Conservation (phyloP, 2,329 filamentous ascomycete species). For the Aotearoamyces nothofagi region DNA sequence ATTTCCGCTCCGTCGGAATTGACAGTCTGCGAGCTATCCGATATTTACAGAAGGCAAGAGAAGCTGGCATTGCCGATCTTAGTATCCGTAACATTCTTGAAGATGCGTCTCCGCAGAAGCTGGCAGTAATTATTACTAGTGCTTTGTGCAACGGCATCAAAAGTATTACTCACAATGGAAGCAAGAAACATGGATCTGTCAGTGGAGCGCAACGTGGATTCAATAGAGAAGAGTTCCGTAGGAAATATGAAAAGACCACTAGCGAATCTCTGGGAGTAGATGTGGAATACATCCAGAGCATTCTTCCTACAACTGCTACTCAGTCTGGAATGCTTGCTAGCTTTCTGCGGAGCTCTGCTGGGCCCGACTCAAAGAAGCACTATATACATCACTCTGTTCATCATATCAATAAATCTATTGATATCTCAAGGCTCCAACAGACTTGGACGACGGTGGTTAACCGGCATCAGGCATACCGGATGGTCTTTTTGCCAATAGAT, state of each 20-base stretch:
- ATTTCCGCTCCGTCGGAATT: constrained; percentile 2
- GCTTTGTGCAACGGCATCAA: neutral
- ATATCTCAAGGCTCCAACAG: constrained; percentile 36
- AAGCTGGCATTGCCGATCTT: constrained; percentile 1
- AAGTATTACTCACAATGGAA: neutral
- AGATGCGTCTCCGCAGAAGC: neutral
- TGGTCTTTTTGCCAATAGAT: constrained; percentile 52
- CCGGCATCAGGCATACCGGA: constrained; percentile 57
- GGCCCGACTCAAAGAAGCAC: constrained; percentile 52
- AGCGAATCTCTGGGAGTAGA: constrained; percentile 37
- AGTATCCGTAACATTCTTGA: constrained; percentile 1
- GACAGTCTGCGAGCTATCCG: constrained; percentile 3
- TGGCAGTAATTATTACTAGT: neutral
- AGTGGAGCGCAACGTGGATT: too few species aligned
- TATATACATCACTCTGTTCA: constrained; percentile 84
- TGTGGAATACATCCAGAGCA: constrained; percentile 45
- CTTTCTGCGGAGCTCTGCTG: constrained; percentile 37
- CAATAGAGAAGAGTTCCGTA: too few species aligned
- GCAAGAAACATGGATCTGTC: too few species aligned
- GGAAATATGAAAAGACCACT: too few species aligned
- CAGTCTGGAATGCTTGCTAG: constrained; percentile 77
- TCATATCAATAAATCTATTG: constrained; percentile 35
- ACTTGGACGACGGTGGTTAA: constrained; percentile 49
- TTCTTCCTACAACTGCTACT: constrained; percentile 71
- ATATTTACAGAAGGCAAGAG: constrained; percentile 1